A percentile compares a stretch with the other conserved stretches of the same genome.
These are phyloP conservation scores for Andrographis paniculata DNA, from an alignment of 305 asterid genomes.

Conservation along the genomic window DNA sequence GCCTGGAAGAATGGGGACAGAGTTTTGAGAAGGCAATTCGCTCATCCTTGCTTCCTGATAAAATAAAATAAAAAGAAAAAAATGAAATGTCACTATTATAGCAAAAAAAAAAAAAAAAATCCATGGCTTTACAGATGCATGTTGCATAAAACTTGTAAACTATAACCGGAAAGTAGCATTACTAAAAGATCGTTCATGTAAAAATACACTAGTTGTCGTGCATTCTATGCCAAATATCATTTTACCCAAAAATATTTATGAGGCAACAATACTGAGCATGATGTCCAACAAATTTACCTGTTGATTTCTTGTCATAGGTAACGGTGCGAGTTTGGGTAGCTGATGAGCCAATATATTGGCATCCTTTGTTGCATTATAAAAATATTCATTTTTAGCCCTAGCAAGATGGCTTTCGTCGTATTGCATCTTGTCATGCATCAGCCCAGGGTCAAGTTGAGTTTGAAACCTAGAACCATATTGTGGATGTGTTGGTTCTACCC, in stretches of 20 bases:
- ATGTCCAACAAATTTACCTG: conserved; percentile 39
- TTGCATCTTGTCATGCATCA: conserved; percentile 45
- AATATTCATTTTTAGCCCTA: conserved; percentile 57
- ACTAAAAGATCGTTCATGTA: conserved; percentile 1
- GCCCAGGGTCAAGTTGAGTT: conserved; percentile 48
- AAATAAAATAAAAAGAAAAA: too few relatives aligned
- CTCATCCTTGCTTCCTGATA: conserved; percentile 67
- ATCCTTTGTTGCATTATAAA: conserved; percentile 38
- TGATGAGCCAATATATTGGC: conserved; percentile 42
- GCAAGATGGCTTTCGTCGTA: conserved; percentile 61
- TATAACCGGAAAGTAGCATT: conserved; percentile 6
- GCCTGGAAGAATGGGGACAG: conserved; percentile 44
- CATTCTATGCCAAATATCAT: conserved; percentile 2
- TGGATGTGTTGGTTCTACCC: conserved; percentile 35
- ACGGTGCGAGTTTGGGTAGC: conserved; percentile 79
- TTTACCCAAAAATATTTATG: not conserved
- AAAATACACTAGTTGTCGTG: not conserved
- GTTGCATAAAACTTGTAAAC: conserved; percentile 2
- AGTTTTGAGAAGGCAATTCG: conserved; percentile 51
- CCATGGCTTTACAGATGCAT: conserved; percentile 3
- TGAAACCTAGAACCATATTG: conserved; percentile 54
- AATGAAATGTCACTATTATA: too few relatives aligned
- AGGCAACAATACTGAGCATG: conserved; percentile 1
- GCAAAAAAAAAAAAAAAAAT: conserved; percentile 16
- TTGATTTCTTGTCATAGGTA: conserved; percentile 64